Base-by-base conservation (phyloP, 2,329 filamentous ascomycete genomes). In the Aspergillus quadrilineatus region DNA sequence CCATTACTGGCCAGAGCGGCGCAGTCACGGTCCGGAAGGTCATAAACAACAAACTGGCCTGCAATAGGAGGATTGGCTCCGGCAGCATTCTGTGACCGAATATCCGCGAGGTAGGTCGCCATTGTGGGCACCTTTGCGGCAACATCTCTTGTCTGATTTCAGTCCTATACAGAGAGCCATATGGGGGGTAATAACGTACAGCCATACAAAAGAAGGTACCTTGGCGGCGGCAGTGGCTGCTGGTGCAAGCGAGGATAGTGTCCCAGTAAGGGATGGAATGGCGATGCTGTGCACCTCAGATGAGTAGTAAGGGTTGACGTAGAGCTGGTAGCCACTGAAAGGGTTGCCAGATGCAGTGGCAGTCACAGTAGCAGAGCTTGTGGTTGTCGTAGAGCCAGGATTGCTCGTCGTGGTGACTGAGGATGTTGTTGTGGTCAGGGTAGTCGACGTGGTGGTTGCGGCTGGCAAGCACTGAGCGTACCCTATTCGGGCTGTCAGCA, bases 21-120 rank as follows among this genome's bases (percentile, higher is more conserved):
- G 65, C 85, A 87, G 67, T 87, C 85, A 67, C 84, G 81, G 63
- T 85, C 83, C 45, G 85, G 85, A 14, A 87, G 73, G 66, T 87
- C 81, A 69, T 87, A 87, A 52, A 87, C 81, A 52, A 87, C 84
- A 53, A 86, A 81, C 1, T 75, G 76, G n/a, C 77, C 79, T 14
- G 79, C 76, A 53, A 79, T 67, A 3, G 75, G 74, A 32, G 77
- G 75, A 50, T 69, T 78, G 10, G 78, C 77, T n/a, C 80, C 79
- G 22, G 75, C 77, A 22, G 68, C 71, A 55, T 83, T 82, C 61
- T 77, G 65, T 32, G 72, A 64, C 58, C 76, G 67, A 63, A 82
- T 81, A 46, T 81, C 77, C 4, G 68, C 69, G 15, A 82, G 70
- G 62, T 77, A 81, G 0, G 72, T 74, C 2, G 72, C 77, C 70